phyloP scores from a whole-genome alignment of 169 alveolate genomes.

The Cryptosporidium sp. region DNA sequence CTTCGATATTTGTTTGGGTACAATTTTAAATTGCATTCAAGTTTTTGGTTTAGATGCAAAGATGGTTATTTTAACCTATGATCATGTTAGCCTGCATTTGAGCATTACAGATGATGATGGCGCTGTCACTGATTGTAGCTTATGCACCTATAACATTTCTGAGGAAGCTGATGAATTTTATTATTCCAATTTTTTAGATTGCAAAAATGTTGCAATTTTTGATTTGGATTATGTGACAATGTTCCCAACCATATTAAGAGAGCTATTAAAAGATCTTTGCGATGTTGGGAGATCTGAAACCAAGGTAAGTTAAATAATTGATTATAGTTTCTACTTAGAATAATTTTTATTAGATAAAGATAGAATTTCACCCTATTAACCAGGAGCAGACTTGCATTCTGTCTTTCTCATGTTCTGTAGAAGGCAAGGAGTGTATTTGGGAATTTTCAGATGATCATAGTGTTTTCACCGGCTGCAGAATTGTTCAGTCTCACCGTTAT shows the following conservation, averaged over 20 bases:
- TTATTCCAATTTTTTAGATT: neutral
- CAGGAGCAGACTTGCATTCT: conserved; percentile 10
- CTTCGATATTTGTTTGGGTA: conserved; percentile 13
- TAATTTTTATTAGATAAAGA: conserved; percentile 23
- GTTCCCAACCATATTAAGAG: conserved; percentile 47
- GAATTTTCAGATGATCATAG: conserved; percentile 68
- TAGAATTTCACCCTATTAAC: conserved; percentile 22
- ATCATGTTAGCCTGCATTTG: conserved; percentile 50
- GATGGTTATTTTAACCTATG: conserved; percentile 39
- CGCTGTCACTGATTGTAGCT: conserved; percentile 54
- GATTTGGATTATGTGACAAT: conserved; percentile 41
- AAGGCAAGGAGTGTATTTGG: conserved; percentile 74
- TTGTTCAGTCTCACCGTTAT: conserved; percentile 3
- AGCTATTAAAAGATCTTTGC: conserved; percentile 58
- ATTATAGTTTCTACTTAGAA: too few relatives aligned
- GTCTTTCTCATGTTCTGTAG: conserved; percentile 63
- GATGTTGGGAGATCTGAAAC: conserved; percentile 60
- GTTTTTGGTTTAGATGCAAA: conserved; percentile 72
- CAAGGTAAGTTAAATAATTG: conserved; percentile 34
- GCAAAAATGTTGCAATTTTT: neutral
- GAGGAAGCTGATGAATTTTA: conserved; percentile 13
- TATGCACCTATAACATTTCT: conserved; percentile 50
- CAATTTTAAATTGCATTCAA: conserved; percentile 60
- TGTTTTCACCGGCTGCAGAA: conserved; percentile 37
- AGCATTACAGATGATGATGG: conserved; percentile 73